Conservation (phyloP, 148 eudicot genomes). For the Drosera capensis region DNA sequence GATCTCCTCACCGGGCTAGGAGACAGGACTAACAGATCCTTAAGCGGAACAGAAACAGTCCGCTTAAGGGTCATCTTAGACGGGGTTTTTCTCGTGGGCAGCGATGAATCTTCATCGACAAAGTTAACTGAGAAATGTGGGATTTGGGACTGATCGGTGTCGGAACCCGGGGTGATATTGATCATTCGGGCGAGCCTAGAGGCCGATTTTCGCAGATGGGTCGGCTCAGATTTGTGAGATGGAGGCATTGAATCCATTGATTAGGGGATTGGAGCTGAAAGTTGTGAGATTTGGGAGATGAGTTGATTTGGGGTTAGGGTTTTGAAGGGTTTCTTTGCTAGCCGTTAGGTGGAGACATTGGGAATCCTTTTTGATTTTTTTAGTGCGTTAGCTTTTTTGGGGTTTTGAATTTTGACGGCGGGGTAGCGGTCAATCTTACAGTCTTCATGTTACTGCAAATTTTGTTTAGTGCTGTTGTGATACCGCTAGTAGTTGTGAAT, state of each 20-base stretch:
- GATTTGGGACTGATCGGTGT: slow-evolving; percentile 16
- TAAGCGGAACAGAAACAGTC: slow-evolving; percentile 31
- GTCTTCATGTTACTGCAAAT: no score
- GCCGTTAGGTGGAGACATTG: no score
- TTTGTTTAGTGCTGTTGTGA: no score
- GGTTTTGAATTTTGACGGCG: no score
- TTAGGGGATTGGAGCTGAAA: no score
- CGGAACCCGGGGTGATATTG: slow-evolving; percentile 9
- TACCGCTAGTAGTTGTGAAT: no score
- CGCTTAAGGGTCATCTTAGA: slow-evolving; percentile 27
- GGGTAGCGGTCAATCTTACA: no score
- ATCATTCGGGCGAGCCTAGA: slow-evolving; percentile 45
- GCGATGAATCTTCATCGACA: slow-evolving; percentile 37
- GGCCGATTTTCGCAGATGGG: slow-evolving; percentile 28
- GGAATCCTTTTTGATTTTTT: no score
- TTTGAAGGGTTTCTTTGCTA: no score
- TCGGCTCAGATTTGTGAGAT: slow-evolving; percentile 19
- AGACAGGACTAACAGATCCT: slow-evolving; percentile 56
- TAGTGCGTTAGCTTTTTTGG: no score
- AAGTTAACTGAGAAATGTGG: slow-evolving; percentile 36
- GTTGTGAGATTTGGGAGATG: no score
- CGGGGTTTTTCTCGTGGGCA: slow-evolving; percentile 19
- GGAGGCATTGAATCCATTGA: slow-evolving; percentile 35
- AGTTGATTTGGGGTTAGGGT: no score
- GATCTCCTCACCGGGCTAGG: slow-evolving; percentile 54